Evolutionary conservation across 208 protist genomes (phyloP), one percentile per base, ranked within the genome.

Genomic region (Trypanosoma congolense): DNA sequence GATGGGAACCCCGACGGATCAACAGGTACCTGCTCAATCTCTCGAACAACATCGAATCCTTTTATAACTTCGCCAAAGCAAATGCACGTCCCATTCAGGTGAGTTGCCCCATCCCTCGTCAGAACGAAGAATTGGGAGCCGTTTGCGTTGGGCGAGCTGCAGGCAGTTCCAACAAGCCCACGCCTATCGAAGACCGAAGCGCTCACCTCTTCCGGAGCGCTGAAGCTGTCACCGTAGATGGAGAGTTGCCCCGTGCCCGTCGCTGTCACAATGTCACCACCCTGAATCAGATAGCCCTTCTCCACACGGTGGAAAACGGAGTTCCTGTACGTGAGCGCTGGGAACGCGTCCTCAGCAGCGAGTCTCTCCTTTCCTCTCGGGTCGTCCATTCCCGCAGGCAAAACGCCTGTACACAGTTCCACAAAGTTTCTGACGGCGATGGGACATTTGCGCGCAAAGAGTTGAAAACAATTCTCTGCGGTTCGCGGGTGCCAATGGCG

Each of bases 91-190:
- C 86, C 78, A 52, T 97, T 69, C 18, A 98, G 68, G 61, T 93
- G 85, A 31, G 66, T 72, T 5, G 83, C 82, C 8, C 46, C 56
- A 24, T 79, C 59, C 8, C 85, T 83, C 4, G 83, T 90, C 12
- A 93, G 61, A 30, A 97, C 90, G 53, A 96, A 97, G 56, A 96
- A 97, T 73, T 97, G 92, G 19, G 83, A 91, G 18, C 85, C 89
- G 53, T 99, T 99, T 24, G 97, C 96, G 73, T 98, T 86, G 5
- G 92, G 88, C 29, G 97, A 97, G 49, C 94, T 90, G 45, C 98
- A 98, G 30, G 98, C 98, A 58, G 98, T 99, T 10, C 96, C 98
- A 6, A 99, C 73, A 10, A 97, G 61, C n/a, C 96, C 96, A 30
- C 64, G 53, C 24, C 64, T 47, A 52, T 87, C 71, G 52, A 91